Base-by-base conservation (phyloP, 1,284 basidiomycete genomes). In the Entoloma clypeatum region DNA sequence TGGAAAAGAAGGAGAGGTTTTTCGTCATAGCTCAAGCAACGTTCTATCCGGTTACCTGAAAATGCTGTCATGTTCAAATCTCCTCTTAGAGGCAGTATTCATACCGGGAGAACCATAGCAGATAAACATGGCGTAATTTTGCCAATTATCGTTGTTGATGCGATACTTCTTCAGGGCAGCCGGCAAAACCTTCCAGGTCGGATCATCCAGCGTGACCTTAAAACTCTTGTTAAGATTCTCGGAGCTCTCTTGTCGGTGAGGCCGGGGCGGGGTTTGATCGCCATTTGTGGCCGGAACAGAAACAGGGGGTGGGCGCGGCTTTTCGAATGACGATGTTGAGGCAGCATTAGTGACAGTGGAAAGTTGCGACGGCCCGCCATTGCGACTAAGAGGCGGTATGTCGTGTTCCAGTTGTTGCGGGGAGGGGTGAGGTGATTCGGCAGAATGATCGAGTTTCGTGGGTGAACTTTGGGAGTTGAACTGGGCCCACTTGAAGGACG, bases 111-210 rank as follows among this genome's bases (percentile, higher is more conserved):
- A 84, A 10, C 92, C 94, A 62, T 94, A 97, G 58, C 94, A 98
- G 51, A 99, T 98, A 66, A 99, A 99, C 79, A 99, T 86, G 17
- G 95, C 96, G 68, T 99, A 99, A 57, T 92, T 87, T 70, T 92
- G 86, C 94, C 95, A 99, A 62, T 93, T 94, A 55, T 99, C 96
- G 59, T 94, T 94, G 59, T 94, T 86, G 65, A 99, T 98, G 61
- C 92, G 92, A 67, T 99, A 99, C 65, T 98, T 98, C 69, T 97
- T 97, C 50, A 99, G 71, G 11, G 96, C 96, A 0, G 95, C 94
- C 0, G 96, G 95, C 11, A 99, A 70, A 11, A 99, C 95, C 59
- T 96, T 97, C 85, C 90, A 95, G 41, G 94, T 96, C 0, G 96
- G 95, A 63, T 99, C 96, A 47, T 99, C 95, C 47, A 99, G 65